A percentile compares a stretch with the other conserved stretches of the same genome.
Evolutionary conservation across 176 grass and related monocot species (phyloP).

Genomic region (Saccharum spontaneum): DNA sequence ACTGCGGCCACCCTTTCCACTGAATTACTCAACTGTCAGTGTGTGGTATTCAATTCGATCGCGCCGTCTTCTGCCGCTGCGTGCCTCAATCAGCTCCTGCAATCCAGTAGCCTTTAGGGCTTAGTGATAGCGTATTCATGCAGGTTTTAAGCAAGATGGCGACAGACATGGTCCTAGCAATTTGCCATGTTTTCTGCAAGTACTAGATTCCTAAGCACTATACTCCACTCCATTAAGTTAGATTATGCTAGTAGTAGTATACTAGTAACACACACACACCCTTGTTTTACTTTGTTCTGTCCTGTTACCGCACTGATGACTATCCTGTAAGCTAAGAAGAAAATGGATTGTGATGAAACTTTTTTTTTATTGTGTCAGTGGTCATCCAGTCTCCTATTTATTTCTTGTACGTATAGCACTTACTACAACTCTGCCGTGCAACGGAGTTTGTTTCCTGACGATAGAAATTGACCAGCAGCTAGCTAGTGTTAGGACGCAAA

Average conservation of each 20-base stretch:
- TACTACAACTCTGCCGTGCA: neutral
- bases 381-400: neutral
- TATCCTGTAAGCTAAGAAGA: neutral
- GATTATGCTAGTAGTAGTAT: neutral
- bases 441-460: neutral
- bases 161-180: neutral
- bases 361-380: neutral
- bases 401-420: neutral
- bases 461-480: neutral
- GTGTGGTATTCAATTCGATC: neutral
- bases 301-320: neutral
- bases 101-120: neutral
- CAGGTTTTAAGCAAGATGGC: neutral
- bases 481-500: neutral
- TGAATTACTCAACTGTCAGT: neutral
- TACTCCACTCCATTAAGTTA: too few relatives aligned
- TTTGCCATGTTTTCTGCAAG: neutral
- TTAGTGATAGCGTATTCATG: neutral
- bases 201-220: neutral
- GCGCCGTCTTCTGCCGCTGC: neutral
- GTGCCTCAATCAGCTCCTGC: neutral
- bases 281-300: neutral
- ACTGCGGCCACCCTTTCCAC: conserved; percentile 3
- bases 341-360: too few relatives aligned
- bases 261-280: neutral